These are phyloP conservation scores for Saccharomyces paradoxus DNA, from an alignment of 805 yeast species.

Conservation along the genomic window DNA sequence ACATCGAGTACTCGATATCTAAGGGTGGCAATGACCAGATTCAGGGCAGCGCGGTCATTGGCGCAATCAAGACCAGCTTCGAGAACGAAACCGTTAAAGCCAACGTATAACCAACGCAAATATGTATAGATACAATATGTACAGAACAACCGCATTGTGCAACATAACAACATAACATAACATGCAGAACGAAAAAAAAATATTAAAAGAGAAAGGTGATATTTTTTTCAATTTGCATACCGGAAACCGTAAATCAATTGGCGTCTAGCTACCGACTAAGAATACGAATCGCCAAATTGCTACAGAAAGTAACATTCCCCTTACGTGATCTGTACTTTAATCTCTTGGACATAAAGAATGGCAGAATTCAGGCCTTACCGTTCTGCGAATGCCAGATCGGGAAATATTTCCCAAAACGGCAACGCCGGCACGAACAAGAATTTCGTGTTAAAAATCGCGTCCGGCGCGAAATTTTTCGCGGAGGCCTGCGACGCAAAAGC, in stretches of 20 bases:
- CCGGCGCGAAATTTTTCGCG: background rate
- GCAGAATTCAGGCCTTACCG: background rate
- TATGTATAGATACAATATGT: background rate
- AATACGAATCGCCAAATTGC: background rate
- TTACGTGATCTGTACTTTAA: background rate
- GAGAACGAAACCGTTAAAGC: slow-evolving; percentile 25
- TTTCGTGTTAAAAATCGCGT: background rate
- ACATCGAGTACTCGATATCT: slow-evolving; percentile 83
- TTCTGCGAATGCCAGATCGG: background rate
- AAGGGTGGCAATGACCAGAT: slow-evolving; percentile 89
- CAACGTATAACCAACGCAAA: background rate
- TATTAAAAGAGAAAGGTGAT: background rate
- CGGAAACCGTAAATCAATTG: background rate
- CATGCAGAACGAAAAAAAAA: background rate
- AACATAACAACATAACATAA: background rate
- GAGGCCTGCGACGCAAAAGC: background rate
- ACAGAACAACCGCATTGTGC: background rate
- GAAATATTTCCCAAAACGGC: background rate
- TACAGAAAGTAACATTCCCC: background rate
- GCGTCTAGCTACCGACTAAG: background rate
- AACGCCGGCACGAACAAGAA: background rate
- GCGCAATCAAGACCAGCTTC: slow-evolving; percentile 56
- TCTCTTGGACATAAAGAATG: background rate
- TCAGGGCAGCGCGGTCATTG: slow-evolving; percentile 84
- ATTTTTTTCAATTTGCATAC: background rate